phyloP scores from a whole-genome alignment of 1,284 basidiomycete genomes.

The Ganoderma multipileum region DNA sequence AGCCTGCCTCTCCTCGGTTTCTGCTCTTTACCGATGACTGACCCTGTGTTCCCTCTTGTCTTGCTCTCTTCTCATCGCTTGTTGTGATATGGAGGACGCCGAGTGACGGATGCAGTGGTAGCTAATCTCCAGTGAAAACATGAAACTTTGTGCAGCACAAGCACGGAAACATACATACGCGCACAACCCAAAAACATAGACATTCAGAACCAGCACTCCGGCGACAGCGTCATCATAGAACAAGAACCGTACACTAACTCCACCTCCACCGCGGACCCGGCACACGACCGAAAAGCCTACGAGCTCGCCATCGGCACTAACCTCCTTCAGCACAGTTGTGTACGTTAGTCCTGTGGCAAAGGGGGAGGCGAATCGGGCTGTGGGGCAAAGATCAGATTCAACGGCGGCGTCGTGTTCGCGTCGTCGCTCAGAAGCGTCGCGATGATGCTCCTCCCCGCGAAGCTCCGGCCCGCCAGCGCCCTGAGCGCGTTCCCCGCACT shows the following conservation, averaged over 20 bases:
- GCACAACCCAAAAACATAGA: neutral
- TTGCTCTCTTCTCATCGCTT: neutral
- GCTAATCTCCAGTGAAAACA: neutral
- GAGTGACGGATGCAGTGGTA: neutral
- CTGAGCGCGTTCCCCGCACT: conserved; percentile 78
- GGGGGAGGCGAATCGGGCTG: conserved; percentile 84
- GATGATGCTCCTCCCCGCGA: conserved; percentile 90
- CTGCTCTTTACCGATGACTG: neutral
- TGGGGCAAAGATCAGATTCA: conserved; percentile 80
- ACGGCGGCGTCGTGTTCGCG: conserved; percentile 80
- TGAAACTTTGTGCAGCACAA: neutral
- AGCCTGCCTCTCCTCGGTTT: neutral
- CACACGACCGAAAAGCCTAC: neutral
- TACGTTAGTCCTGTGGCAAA: conserved; percentile 52
- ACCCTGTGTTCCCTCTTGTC: neutral
- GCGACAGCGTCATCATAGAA: conserved; percentile 1
- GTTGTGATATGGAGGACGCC: neutral
- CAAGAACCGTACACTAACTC: neutral
- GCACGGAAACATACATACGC: neutral
- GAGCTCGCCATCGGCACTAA: conserved; percentile 9
- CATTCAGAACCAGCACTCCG: neutral
- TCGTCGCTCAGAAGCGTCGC: conserved; percentile 82
- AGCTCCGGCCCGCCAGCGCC: conserved; percentile 89
- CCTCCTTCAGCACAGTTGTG: neutral
- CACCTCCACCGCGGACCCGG: neutral